Conservation (phyloP, 1,139 yeast species). For the Wickerhamomyces sp. region DNA sequence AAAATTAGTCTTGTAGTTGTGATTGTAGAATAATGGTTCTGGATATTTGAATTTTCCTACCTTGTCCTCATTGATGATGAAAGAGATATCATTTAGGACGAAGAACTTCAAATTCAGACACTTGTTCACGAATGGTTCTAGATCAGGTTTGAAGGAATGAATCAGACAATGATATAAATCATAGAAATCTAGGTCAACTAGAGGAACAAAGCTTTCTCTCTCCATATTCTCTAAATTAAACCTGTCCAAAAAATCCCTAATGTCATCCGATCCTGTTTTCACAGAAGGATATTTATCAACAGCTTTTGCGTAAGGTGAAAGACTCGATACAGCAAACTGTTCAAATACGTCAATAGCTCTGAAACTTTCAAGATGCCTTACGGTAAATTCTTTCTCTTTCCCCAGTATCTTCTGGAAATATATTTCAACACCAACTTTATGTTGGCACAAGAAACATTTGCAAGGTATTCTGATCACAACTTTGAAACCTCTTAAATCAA, state of each 20-base stretch:
- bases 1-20: slow-evolving; percentile 28
- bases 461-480: slow-evolving; percentile 27
- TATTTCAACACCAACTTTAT: slow-evolving; percentile 26
- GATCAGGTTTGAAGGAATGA: slow-evolving; percentile 32
- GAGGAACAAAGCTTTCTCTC: slow-evolving; percentile 21
- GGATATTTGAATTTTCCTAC: slow-evolving; percentile 17
- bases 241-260: slow-evolving; percentile 27
- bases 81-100: slow-evolving; percentile 36
- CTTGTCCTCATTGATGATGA: slow-evolving; percentile 26
- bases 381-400: slow-evolving; percentile 24
- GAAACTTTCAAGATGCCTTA: slow-evolving; percentile 27
- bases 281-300: slow-evolving; percentile 37
- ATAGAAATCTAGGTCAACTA: slow-evolving; percentile 29
- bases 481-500: slow-evolving; percentile 29
- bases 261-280: slow-evolving; percentile 33
- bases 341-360: slow-evolving; percentile 31
- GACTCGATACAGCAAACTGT: slow-evolving; percentile 28
- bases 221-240: slow-evolving; percentile 24
- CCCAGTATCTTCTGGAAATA: slow-evolving; percentile 28
- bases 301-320: slow-evolving; percentile 37
- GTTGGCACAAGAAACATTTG: slow-evolving; percentile 28
- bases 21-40: slow-evolving; percentile 30
- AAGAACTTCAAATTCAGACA: slow-evolving; percentile 32
- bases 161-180: slow-evolving; percentile 31
- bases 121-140: slow-evolving; percentile 30